Base-by-base conservation (phyloP, 306 rosid genomes). In the Prunus davidiana region DNA sequence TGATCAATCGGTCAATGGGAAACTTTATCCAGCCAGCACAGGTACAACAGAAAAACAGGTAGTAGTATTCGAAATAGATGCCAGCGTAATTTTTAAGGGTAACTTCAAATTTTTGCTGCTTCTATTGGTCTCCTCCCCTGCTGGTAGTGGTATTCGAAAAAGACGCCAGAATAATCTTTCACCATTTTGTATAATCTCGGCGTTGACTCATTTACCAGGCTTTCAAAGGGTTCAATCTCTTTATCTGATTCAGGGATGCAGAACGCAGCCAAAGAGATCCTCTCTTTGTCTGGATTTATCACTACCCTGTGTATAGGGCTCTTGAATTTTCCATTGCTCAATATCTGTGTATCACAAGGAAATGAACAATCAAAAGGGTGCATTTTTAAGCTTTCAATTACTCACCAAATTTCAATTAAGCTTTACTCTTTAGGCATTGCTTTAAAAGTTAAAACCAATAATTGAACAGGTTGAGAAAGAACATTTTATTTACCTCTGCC, bases 301-400 rank as follows among this genome's bases (percentile, higher is more conserved):
- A 88, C 16, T 15, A 83, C 91, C 70, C 87, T 73, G 71, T 87
- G 91, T 16, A 85, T 66, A 2, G 80, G 74, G 76, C 89, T 83
- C 80, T 83, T 81, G 83, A 85, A 88, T 27, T 76, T 77, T 20
- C 89, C 89, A 56, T 88, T 88, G 7, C 77, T 83, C 80, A 86
- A 76, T 81, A 88, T 83, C 91, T 88, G 83, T 41, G 47, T 7
- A 34, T 49, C 16, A 25, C 49, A 72, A 6, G 22, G 18, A 56
- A 56, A 38, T 7, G 43, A 38, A 38, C 43, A 38, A 38, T 38
- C 9, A 38, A 38, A 38, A 38, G 9, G 43, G 43, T 38, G 1
- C 43, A 38, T 38, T 38, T 34, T 38, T 38, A 38, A 38, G 43
- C 0, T 38, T 38, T 38, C 43, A 38, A 38, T 38, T 7, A 38